phyloP scores from a whole-genome alignment of 768 basidiomycete species.

The Gautieria morchelliformis region DNA sequence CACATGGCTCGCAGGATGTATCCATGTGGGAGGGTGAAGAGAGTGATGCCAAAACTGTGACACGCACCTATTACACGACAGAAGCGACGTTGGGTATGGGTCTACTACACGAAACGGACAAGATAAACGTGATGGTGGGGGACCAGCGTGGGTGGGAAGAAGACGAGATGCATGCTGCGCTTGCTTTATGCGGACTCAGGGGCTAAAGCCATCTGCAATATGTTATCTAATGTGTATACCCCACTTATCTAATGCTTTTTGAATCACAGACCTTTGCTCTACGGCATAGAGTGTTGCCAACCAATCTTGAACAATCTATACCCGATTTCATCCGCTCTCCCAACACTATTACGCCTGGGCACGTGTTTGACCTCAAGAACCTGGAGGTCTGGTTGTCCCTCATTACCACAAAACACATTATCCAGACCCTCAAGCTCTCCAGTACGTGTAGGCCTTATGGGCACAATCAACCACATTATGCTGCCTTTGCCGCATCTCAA shows the following conservation, averaged over 20 bases:
- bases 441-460: constrained; percentile 55
- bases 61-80: constrained; percentile 10
- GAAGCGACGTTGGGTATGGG: background rate
- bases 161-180: constrained; percentile 62
- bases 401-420: constrained; percentile 31
- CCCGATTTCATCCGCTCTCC: constrained; percentile 59
- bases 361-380: constrained; percentile 41
- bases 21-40: background rate
- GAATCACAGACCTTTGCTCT: background rate
- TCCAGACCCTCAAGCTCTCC: constrained; percentile 48
- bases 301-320: constrained; percentile 66
- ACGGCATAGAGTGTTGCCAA: constrained; percentile 31
- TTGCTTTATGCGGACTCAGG: constrained; percentile 52
- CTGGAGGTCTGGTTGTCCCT: constrained; percentile 25
- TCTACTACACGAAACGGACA: background rate
- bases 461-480: constrained; percentile 67
- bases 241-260: background rate
- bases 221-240: constrained; percentile 2
- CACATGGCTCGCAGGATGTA: constrained; percentile 31
- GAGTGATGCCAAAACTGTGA: background rate
- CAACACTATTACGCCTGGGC: constrained; percentile 42
- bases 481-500: constrained; percentile 30
- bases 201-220: constrained; percentile 11
- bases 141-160: constrained; percentile 20
- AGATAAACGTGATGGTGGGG: background rate